Conservation (phyloP, 805 yeast species). For the Kazachstania bromeliacearum region DNA sequence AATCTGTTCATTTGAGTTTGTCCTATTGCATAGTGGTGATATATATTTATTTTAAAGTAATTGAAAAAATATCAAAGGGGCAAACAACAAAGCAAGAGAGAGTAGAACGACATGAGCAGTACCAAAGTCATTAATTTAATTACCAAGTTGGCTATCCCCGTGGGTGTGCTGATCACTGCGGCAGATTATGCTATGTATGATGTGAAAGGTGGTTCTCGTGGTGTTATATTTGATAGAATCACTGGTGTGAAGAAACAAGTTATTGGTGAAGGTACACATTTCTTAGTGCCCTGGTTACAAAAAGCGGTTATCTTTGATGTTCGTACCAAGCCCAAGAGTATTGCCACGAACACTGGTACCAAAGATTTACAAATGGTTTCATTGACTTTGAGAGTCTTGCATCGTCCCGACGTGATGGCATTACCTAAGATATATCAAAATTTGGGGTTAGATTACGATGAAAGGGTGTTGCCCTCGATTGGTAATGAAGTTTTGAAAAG, state of each 20-base stretch:
- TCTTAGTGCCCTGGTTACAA: constrained; percentile 92
- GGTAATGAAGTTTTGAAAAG: constrained; percentile 86
- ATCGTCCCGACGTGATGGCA: constrained; percentile 79
- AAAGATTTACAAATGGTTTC: constrained; percentile 95
- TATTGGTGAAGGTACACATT: constrained; percentile 94
- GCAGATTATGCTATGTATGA: constrained; percentile 84
- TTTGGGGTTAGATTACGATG: constrained; percentile 90
- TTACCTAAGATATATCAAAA: constrained; percentile 85
- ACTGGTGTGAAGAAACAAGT: constrained; percentile 83
- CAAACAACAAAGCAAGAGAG: neutral
- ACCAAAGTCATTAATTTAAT: constrained; percentile 20
- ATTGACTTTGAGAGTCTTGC: constrained; percentile 83
- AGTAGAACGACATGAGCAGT: constrained; percentile 1
- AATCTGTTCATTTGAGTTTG: constrained; percentile 2
- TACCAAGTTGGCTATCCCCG: constrained; percentile 52
- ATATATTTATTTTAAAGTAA: too few species aligned
- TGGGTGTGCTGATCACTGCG: constrained; percentile 58
- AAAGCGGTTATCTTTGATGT: constrained; percentile 85
- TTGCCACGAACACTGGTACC: constrained; percentile 91
- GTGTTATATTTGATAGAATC: constrained; percentile 88
- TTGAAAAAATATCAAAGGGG: too few species aligned
- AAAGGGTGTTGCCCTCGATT: constrained; percentile 83
- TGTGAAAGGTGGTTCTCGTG: constrained; percentile 92
- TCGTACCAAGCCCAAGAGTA: constrained; percentile 88
- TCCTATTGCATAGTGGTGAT: too few species aligned